Percentiles rank a stretch among this genome's conserved stretches.
Conservation (phyloP, 768 basidiomycete species). For the Psilocybe cyanescens region DNA sequence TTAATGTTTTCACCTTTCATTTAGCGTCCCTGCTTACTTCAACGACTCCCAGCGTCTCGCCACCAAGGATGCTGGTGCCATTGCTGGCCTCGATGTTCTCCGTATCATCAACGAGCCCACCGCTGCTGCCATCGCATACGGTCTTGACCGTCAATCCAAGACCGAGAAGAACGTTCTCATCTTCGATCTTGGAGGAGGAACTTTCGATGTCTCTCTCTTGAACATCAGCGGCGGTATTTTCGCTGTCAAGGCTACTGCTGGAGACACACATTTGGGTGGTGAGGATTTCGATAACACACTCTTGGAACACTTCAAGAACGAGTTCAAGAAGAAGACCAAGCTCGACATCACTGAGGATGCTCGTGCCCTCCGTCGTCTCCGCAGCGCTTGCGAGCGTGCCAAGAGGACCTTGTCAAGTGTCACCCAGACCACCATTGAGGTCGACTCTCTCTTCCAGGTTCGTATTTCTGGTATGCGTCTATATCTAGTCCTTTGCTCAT, state of each 20-base stretch:
- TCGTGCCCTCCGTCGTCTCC: conserved; percentile 93
- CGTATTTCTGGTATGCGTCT: conserved; percentile 21
- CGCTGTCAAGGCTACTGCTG: conserved; percentile 98
- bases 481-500: neutral
- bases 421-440: conserved; percentile 98
- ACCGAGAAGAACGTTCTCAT: conserved; percentile 98
- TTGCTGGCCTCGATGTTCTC: conserved; percentile 97
- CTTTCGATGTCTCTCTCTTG: conserved; percentile 99
- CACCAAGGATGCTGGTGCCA: conserved; percentile 98
- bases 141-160: conserved; percentile 94
- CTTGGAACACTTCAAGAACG: conserved; percentile 98
- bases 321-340: conserved; percentile 98
- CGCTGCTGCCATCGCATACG: conserved; percentile 98
- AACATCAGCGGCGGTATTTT: conserved; percentile 99
- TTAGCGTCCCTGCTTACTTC: conserved; percentile 95
- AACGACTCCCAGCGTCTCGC: conserved; percentile 99
- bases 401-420: conserved; percentile 99
- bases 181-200: conserved; percentile 99
- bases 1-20: neutral
- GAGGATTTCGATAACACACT: conserved; percentile 99
- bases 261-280: conserved; percentile 99
- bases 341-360: conserved; percentile 96
- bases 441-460: conserved; percentile 97
- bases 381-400: conserved; percentile 98
- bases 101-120: conserved; percentile 99